Evolutionary conservation across 176 grass and related monocot species (phyloP), one percentile per base, ranked within the genome.

Genomic region (Oryza brachyantha): DNA sequence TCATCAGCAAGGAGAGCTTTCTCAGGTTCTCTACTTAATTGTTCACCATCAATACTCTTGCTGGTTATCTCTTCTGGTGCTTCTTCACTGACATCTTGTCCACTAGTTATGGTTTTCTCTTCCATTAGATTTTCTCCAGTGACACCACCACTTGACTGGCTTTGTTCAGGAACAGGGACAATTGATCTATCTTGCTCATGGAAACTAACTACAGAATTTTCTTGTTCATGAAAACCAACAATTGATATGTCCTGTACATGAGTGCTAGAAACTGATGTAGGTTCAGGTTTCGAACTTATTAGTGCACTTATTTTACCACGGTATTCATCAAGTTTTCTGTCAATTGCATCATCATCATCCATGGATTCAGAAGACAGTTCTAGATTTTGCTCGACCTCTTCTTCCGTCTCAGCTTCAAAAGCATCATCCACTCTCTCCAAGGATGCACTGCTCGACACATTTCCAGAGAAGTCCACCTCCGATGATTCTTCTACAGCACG

Each of bases 251-350:
- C 68, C 24, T 67, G 27, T 67, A 62, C 48, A 22, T 21, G 31
- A 26, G 48, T 45, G 65, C 38, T 68, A 17, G 50, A 13, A 52
- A 29, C 10, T n/a, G n/a, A 25, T 19, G 66, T 77, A 67, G 65
- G 41, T 61, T 76, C 72, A 34, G 71, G 55, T 48, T 70, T 81
- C 8, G 59, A 80, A 76, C 70, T 63, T 27, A 70, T 45, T 57
- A 84, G 55, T 31, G 66, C 65, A 31, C 40, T 86, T 85, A 84
- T 84, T 77, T 83, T 87, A 79, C 65, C 54, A 62, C 70, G 76
- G 41, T 81, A 75, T 54, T 73, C 70, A 45, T 81, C 82, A 83
- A 79, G 83, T 68, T 83, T 68, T 62, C 48, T 82, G 73, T 84
- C 83, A 31, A 74, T 84, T 61, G 80, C 82, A 35, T 85, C 72